Percentiles rank a stretch among this genome's conserved stretches.
Evolutionary conservation across 441 rosid species (phyloP).

Genomic region (Gossypium schwendimanii): DNA sequence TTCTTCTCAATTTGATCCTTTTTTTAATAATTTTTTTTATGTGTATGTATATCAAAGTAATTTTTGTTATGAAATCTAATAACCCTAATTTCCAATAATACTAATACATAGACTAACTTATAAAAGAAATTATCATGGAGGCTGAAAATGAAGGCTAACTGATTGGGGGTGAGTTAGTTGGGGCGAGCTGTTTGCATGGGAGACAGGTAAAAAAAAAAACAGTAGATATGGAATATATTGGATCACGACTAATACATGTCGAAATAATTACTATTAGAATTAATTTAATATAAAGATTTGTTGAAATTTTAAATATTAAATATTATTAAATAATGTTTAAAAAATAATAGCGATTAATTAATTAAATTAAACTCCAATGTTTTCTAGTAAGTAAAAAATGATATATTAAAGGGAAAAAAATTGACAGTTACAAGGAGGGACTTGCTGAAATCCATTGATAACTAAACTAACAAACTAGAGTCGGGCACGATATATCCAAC

Average conservation of each 20-base stretch:
- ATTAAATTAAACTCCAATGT: background rate
- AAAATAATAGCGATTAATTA: background rate
- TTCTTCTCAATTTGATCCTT: background rate
- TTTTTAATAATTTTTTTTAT: too few species aligned
- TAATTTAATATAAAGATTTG: too few species aligned
- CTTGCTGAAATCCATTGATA: background rate
- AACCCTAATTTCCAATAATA: too few species aligned
- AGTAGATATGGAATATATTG: background rate
- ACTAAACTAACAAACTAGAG: background rate
- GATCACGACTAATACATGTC: too few species aligned
- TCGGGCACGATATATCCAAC: background rate
- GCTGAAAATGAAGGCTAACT: constrained; percentile 1
- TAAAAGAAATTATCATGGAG: background rate
- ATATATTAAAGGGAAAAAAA: too few species aligned
- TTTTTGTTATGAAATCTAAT: too few species aligned
- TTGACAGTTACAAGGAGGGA: background rate
- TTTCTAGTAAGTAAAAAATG: background rate
- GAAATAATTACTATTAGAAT: too few species aligned
- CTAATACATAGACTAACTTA: background rate
- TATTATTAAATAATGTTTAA: background rate
- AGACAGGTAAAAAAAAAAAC: background rate
- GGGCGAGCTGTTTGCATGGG: constrained; percentile 1
- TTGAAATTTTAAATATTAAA: too few species aligned
- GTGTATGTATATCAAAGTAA: background rate
- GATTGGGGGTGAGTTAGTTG: constrained; percentile 7